Percentiles rank a stretch among this genome's conserved stretches.
These are phyloP conservation scores for Cutaneotrichosporon sp. DNA, from an alignment of 1,284 basidiomycete species.

Conservation along the genomic window DNA sequence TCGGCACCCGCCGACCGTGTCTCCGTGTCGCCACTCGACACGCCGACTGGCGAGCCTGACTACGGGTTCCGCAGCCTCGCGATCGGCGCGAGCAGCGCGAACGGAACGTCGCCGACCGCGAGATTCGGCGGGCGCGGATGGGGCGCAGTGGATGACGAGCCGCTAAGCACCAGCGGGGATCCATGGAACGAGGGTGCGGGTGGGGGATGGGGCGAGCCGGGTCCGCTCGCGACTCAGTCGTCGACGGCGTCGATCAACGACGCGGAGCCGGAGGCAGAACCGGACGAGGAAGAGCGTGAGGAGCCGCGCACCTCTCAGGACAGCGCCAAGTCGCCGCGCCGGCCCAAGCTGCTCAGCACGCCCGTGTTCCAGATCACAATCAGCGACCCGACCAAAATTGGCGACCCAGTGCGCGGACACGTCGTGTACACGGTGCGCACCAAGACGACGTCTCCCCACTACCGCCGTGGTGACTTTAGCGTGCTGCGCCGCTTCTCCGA, in stretches of 20 bases:
- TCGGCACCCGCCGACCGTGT: constrained; percentile 35
- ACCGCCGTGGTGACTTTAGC: constrained; percentile 76
- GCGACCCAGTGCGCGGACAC: constrained; percentile 84
- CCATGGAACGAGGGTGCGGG: constrained; percentile 12
- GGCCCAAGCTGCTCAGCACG: constrained; percentile 25
- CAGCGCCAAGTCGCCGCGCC: constrained; percentile 20
- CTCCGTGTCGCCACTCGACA: constrained; percentile 47
- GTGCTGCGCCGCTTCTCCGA: constrained; percentile 94
- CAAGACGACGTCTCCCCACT: constrained; percentile 78
- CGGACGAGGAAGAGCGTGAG: background rate
- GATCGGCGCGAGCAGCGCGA: constrained; percentile 32
- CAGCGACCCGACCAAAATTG: constrained; percentile 89
- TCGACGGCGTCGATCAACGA: constrained; percentile 19
- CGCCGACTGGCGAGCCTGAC: constrained; percentile 30
- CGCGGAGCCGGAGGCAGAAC: constrained; percentile 9
- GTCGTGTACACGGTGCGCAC: constrained; percentile 95
- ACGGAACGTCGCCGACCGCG: constrained; percentile 1
- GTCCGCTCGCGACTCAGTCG: constrained; percentile 13
- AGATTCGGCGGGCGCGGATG: constrained; percentile 21
- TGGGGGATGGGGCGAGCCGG: constrained; percentile 30
- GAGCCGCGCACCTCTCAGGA: background rate
- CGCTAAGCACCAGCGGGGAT: constrained; percentile 9
- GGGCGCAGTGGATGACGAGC: constrained; percentile 26
- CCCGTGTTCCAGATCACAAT: constrained; percentile 70
- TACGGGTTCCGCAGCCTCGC: constrained; percentile 43